Conservation (phyloP, 208 protist species). For the Trypanosoma theileri region DNA sequence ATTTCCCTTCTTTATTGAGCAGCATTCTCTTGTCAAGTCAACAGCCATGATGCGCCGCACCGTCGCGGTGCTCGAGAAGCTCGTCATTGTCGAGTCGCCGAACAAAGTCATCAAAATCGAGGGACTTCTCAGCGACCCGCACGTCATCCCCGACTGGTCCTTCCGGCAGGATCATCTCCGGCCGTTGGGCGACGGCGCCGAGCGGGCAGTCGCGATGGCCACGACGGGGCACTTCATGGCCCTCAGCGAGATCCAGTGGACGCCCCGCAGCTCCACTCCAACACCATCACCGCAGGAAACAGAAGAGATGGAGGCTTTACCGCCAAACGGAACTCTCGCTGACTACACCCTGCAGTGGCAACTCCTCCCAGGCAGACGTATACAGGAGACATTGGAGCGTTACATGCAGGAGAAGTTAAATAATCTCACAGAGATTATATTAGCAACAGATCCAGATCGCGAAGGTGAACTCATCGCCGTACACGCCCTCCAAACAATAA, state of each 20-base stretch:
- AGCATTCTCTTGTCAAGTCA: constrained; percentile 5
- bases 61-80: constrained; percentile 59
- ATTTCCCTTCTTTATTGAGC: constrained; percentile 10
- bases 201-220: constrained; percentile 81
- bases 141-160: constrained; percentile 83
- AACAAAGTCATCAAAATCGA: constrained; percentile 92
- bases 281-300: background rate
- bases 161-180: constrained; percentile 54
- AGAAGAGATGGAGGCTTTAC: constrained; percentile 39
- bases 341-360: constrained; percentile 80
- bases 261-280: constrained; percentile 30
- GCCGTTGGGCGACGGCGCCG: constrained; percentile 48
- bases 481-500: constrained; percentile 75
- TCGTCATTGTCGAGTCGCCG: constrained; percentile 91
- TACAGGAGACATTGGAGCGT: constrained; percentile 79
- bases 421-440: constrained; percentile 87
- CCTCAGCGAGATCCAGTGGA: constrained; percentile 75
- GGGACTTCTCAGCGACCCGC: constrained; percentile 74
- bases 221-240: constrained; percentile 90
- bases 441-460: constrained; percentile 90
- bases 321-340: constrained; percentile 56
- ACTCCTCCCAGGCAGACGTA: constrained; percentile 64
- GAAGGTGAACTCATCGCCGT: constrained; percentile 92
- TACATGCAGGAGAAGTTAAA: constrained; percentile 78
- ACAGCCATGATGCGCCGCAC: constrained; percentile 55